Conservation (phyloP, 768 basidiomycete species). For the Scleroderma citrinum region DNA sequence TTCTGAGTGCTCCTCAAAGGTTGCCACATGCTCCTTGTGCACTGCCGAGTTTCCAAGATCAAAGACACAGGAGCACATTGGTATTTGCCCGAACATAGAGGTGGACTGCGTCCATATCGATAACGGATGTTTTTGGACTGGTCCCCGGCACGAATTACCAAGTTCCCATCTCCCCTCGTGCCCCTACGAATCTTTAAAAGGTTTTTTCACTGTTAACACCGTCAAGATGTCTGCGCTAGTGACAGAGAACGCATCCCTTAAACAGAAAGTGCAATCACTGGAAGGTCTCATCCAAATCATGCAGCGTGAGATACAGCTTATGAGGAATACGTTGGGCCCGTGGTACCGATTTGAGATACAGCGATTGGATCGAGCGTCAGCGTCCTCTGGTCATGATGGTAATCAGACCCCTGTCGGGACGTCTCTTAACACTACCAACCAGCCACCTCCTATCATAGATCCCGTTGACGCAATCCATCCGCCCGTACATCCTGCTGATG, state of each 20-base stretch:
- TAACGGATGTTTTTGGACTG: conserved; percentile 52
- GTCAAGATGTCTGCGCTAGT: conserved; percentile 38
- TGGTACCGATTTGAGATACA: conserved; percentile 45
- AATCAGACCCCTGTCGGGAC: conserved; percentile 9
- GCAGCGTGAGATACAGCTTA: conserved; percentile 50
- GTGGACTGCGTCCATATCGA: conserved; percentile 41
- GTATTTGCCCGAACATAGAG: conserved; percentile 33
- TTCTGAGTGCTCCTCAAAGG: conserved; percentile 32
- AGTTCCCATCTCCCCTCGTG: conserved; percentile 39
- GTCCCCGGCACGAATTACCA: conserved; percentile 32
- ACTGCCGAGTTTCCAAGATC: conserved; percentile 30
- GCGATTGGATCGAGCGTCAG: conserved; percentile 12
- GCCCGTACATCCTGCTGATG: conserved; percentile 10
- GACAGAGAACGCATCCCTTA: conserved; percentile 62
- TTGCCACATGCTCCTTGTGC: conserved; percentile 38
- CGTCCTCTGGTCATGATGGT: conserved; percentile 2
- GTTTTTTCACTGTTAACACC: conserved; percentile 45
- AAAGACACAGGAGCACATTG: conserved; percentile 29
- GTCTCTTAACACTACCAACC: conserved; percentile 11
- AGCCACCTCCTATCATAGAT: conserved; percentile 11
- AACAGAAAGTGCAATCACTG: conserved; percentile 49
- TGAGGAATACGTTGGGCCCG: conserved; percentile 58
- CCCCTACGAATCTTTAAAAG: conserved; percentile 56
- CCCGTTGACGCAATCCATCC: conserved; percentile 8
- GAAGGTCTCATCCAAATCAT: conserved; percentile 49